These are phyloP conservation scores for Rhizoclosmatium globosum DNA, from an alignment of 192 early-diverging fungal species.

Conservation along the genomic window DNA sequence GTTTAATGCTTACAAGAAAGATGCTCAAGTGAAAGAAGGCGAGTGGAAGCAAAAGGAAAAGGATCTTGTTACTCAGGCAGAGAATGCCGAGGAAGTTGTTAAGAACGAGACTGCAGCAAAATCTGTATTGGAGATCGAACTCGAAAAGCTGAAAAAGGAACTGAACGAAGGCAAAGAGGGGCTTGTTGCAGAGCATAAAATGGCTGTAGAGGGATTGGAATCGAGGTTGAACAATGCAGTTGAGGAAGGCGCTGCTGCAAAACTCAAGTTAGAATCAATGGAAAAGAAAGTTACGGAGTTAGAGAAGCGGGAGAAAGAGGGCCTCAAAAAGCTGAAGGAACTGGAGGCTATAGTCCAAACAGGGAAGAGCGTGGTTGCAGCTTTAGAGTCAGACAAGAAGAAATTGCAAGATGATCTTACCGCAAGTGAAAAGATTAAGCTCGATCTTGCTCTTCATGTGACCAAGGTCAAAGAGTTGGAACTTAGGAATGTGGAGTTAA, in stretches of 20 bases:
- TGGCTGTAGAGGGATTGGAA: neutral
- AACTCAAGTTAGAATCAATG: neutral
- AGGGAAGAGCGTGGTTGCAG: neutral
- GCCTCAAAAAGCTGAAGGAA: slow-evolving; percentile 6
- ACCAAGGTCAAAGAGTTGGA: neutral
- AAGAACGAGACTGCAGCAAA: neutral
- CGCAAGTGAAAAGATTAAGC: neutral
- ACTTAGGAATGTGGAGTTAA: neutral
- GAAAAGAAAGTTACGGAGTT: neutral
- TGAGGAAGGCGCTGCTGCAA: neutral
- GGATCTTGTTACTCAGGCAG: neutral
- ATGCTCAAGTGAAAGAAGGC: neutral
- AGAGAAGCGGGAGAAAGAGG: neutral
- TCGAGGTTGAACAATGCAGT: no score
- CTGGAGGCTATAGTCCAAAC: neutral
- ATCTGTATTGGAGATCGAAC: neutral
- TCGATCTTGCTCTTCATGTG: neutral
- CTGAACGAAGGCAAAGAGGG: neutral
- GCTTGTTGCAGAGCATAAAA: neutral
- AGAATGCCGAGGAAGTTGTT: neutral
- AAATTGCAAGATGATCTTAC: neutral
- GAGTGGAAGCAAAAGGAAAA: slow-evolving; percentile 1
- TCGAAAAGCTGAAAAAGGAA: neutral
- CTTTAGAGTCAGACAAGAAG: neutral
- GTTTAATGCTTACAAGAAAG: neutral